Evolutionary conservation across 1,139 yeast species (phyloP).

Genomic region (Pneumocystis murina): DNA sequence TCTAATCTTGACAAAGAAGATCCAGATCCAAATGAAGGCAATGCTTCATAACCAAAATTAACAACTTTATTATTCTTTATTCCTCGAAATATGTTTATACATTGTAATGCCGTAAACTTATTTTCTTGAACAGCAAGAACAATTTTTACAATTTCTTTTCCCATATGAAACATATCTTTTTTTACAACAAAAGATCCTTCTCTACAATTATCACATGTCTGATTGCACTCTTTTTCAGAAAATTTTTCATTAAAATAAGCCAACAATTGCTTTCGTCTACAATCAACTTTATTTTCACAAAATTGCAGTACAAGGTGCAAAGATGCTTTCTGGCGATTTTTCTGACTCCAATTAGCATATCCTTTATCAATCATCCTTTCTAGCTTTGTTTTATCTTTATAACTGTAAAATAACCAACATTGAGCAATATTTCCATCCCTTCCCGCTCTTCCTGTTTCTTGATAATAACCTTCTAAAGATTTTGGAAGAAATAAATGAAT

Average conservation of each 20-base stretch:
- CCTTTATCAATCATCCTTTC: constrained; percentile 56
- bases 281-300: constrained; percentile 81
- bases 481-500: constrained; percentile 82
- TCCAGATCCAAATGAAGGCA: constrained; percentile 58
- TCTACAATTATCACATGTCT: constrained; percentile 75
- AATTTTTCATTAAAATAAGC: constrained; percentile 81
- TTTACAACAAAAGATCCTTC: constrained; percentile 37
- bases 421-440: constrained; percentile 75
- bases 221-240: constrained; percentile 47
- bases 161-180: constrained; percentile 55
- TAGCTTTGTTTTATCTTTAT: constrained; percentile 45
- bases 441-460: constrained; percentile 98
- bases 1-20: constrained; percentile 46
- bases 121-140: constrained; percentile 42
- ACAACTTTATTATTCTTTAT: constrained; percentile 47
- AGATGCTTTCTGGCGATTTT: constrained; percentile 64
- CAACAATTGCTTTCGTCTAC: constrained; percentile 75
- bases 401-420: constrained; percentile 68
- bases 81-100: constrained; percentile 76
- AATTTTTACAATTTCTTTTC: constrained; percentile 44
- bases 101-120: constrained; percentile 60
- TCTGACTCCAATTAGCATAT: constrained; percentile 53
- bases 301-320: constrained; percentile 75
- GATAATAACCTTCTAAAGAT: constrained; percentile 87
- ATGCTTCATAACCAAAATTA: constrained; percentile 45